Percentiles rank a stretch among this genome's conserved stretches.
Evolutionary conservation across 164 flowering plant species (phyloP).

Genomic region (Magnolia changhungtana): DNA sequence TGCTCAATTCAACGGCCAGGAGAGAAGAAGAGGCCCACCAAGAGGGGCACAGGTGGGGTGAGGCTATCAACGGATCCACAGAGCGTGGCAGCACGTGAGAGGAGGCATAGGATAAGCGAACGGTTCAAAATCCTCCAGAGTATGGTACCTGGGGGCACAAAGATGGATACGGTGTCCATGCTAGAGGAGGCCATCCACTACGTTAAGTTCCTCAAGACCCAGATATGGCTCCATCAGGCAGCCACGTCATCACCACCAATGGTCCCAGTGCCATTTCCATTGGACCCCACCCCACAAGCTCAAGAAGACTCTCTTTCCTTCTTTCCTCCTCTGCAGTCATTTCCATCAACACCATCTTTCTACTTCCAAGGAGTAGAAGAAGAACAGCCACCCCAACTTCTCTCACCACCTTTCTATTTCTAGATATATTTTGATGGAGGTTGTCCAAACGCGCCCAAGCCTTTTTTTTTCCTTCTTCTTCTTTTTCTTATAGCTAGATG

Average conservation of each 20-base stretch:
- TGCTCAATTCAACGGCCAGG: background rate
- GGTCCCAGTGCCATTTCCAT: background rate
- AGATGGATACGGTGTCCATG: conserved; percentile 86
- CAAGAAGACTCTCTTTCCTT: background rate
- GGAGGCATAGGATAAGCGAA: conserved; percentile 78
- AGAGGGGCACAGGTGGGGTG: conserved; percentile 21
- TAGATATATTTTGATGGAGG: too few species aligned
- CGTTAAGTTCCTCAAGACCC: conserved; percentile 75
- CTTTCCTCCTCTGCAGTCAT: background rate
- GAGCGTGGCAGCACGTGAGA: conserved; percentile 73
- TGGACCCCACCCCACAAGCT: background rate
- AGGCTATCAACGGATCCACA: conserved; percentile 84
- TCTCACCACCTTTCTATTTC: background rate
- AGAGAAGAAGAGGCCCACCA: conserved; percentile 16
- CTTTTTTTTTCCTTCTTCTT: too few species aligned
- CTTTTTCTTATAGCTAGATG: too few species aligned
- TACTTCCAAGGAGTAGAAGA: conserved; percentile 2
- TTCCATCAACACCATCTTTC: background rate
- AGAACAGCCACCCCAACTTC: background rate
- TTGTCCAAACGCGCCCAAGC: too few species aligned
- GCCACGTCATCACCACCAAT: conserved; percentile 19
- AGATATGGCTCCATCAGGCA: conserved; percentile 68
- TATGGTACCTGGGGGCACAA: conserved; percentile 74
- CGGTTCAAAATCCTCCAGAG: conserved; percentile 73
- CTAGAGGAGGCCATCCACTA: conserved; percentile 78